Evolutionary conservation across 2,329 filamentous ascomycete genomes (phyloP).

Genomic region (Diaporthe ampelina): DNA sequence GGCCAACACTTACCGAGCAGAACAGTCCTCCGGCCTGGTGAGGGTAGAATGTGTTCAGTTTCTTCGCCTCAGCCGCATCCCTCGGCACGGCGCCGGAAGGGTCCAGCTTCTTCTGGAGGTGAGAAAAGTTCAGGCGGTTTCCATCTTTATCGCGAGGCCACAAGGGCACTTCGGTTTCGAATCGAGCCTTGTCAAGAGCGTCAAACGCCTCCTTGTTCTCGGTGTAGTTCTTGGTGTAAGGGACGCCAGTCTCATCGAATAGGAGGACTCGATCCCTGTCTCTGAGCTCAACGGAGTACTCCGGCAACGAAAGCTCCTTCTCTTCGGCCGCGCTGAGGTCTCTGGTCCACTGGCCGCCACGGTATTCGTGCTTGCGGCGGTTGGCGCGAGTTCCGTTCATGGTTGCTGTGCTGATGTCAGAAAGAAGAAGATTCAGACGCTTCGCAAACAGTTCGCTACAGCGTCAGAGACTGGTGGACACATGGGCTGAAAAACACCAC

Average conservation of each 20-base stretch:
- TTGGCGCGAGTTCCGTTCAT: slow-evolving; percentile 24
- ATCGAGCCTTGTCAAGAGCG: slow-evolving; percentile 1
- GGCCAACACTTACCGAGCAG: neutral
- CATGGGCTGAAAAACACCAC: no score
- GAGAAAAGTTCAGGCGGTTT: neutral
- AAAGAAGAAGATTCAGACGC: neutral
- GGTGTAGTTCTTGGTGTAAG: slow-evolving; percentile 7
- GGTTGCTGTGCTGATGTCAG: neutral
- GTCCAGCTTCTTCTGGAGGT: neutral
- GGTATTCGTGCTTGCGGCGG: neutral
- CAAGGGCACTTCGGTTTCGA: neutral
- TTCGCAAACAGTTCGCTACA: no score
- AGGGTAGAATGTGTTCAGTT: slow-evolving; percentile 5
- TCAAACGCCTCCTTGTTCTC: slow-evolving; percentile 11
- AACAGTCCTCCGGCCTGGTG: slow-evolving; percentile 15
- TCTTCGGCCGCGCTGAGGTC: neutral
- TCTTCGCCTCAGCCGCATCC: neutral
- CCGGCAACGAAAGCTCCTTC: neutral
- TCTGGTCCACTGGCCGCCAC: neutral
- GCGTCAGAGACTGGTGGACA: neutral
- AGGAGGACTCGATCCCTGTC: neutral
- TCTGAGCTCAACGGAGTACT: neutral
- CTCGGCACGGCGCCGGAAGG: neutral
- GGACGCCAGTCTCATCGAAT: slow-evolving; percentile 1
- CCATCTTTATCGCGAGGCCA: slow-evolving; percentile 5